These are phyloP conservation scores for Crithidia mellificae DNA, from an alignment of 208 protist species.

Conservation along the genomic window DNA sequence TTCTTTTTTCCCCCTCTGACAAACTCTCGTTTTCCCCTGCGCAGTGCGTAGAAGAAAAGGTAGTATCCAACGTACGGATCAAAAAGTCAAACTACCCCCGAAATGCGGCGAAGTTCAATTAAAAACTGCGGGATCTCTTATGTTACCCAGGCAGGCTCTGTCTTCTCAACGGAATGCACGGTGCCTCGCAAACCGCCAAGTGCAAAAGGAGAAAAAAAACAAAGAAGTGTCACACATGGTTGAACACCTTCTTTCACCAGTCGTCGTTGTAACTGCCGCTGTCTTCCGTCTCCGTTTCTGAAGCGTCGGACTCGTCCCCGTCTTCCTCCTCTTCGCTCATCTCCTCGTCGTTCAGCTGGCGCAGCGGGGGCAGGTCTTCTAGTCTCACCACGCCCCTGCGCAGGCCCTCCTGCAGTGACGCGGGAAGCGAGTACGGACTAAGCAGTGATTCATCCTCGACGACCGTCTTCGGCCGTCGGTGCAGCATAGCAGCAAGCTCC, in stretches of 20 bases:
- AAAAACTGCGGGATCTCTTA: too few species aligned
- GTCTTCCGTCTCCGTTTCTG: too few species aligned
- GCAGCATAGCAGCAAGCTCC: conserved; percentile 12
- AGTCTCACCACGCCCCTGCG: conserved; percentile 25
- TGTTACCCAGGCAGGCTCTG: too few species aligned
- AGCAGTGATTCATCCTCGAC: conserved; percentile 22
- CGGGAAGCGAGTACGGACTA: conserved; percentile 23
- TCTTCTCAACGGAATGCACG: too few species aligned
- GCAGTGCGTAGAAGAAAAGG: too few species aligned
- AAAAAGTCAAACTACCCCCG: too few species aligned
- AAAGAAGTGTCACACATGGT: not conserved
- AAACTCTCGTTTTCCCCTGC: too few species aligned
- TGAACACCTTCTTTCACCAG: not conserved
- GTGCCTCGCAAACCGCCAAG: too few species aligned
- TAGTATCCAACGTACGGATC: too few species aligned
- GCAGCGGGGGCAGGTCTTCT: conserved; percentile 26
- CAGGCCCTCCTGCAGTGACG: conserved; percentile 24
- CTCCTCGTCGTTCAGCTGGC: not conserved
- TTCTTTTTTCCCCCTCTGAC: too few species aligned
- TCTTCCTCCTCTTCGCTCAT: not conserved
- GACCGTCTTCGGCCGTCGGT: not conserved
- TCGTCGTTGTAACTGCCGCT: not conserved
- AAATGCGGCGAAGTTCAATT: not conserved
- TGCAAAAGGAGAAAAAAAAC: too few species aligned
- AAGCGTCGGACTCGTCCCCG: not conserved